Conservation (phyloP, 2,329 filamentous ascomycete genomes). For the Pestalotiopsis sp. region DNA sequence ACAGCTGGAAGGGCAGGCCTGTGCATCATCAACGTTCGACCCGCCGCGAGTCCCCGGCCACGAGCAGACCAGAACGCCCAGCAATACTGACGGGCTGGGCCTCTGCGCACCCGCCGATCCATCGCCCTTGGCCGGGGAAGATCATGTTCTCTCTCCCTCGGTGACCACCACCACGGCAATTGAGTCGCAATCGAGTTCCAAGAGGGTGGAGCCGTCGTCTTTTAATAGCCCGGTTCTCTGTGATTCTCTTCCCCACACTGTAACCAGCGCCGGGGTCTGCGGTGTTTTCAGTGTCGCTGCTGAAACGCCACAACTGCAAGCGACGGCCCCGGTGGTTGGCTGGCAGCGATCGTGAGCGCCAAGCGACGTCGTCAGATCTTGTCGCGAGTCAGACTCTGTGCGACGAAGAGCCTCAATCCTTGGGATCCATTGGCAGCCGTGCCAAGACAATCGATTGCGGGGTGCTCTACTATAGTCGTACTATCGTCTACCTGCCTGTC, state of each 20-base stretch:
- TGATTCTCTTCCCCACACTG: not conserved
- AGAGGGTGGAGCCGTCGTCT: slow-evolving; percentile 2
- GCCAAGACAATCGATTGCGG: slow-evolving; percentile 3
- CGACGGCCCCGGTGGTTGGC: not conserved
- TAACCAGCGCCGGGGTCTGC: slow-evolving; percentile 3
- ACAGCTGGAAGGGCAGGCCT: not conserved
- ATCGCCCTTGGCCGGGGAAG: not conserved
- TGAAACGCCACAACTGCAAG: slow-evolving; percentile 8
- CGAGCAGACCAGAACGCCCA: not conserved
- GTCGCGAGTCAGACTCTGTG: not conserved
- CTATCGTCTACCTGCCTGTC: not conserved
- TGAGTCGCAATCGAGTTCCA: slow-evolving; percentile 6
- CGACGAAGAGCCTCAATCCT: not conserved
- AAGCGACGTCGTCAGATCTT: not conserved
- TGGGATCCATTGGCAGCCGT: not conserved
- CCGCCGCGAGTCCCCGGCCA: not conserved
- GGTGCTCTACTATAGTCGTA: not conserved
- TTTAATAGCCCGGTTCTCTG: slow-evolving; percentile 8
- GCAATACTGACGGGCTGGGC: not conserved
- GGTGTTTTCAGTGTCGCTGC: slow-evolving; percentile 8
- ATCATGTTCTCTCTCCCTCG: not conserved
- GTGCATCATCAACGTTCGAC: slow-evolving; percentile 10
- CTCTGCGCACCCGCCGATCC: not conserved
- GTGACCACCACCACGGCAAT: not conserved
- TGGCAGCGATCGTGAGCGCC: not conserved